phyloP scores from a whole-genome alignment of 768 basidiomycete genomes.

The Termitomyces sp. region DNA sequence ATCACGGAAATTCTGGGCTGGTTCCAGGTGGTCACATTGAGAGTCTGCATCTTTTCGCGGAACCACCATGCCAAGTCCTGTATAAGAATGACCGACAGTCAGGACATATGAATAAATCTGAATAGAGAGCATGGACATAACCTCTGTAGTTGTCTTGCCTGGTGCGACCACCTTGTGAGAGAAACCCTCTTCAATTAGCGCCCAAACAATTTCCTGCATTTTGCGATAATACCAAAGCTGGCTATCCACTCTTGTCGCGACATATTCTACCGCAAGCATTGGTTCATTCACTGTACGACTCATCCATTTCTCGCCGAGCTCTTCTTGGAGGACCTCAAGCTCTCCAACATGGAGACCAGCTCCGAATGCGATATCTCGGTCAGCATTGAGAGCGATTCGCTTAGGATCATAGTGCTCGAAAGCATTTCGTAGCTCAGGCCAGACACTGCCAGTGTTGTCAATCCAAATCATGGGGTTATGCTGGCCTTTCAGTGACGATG shows the following conservation, averaged over 20 bases:
- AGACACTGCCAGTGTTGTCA: constrained; percentile 49
- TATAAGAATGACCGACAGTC: neutral
- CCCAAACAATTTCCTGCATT: constrained; percentile 52
- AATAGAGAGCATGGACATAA: constrained; percentile 11
- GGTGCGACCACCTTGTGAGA: constrained; percentile 40
- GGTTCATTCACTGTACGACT: constrained; percentile 37
- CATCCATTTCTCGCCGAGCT: constrained; percentile 44
- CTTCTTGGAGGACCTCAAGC: constrained; percentile 32
- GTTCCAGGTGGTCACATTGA: constrained; percentile 50
- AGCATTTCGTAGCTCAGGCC: constrained; percentile 40
- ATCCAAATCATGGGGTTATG: constrained; percentile 47
- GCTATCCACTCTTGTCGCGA: constrained; percentile 38
- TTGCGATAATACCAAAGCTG: constrained; percentile 45
- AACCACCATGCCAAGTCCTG: constrained; percentile 58
- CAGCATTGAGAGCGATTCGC: constrained; percentile 46
- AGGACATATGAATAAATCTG: neutral
- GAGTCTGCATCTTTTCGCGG: constrained; percentile 46
- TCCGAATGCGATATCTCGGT: constrained; percentile 45
- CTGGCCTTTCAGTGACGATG: constrained; percentile 30
- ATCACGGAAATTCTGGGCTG: constrained; percentile 51
- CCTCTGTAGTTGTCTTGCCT: constrained; percentile 45
- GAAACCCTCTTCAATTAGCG: constrained; percentile 53
- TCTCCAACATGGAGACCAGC: constrained; percentile 53
- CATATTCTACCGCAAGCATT: constrained; percentile 48
- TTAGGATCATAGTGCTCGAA: constrained; percentile 36